phyloP scores from a whole-genome alignment of 495 filamentous ascomycete genomes.

The Neurospora sp. region DNA sequence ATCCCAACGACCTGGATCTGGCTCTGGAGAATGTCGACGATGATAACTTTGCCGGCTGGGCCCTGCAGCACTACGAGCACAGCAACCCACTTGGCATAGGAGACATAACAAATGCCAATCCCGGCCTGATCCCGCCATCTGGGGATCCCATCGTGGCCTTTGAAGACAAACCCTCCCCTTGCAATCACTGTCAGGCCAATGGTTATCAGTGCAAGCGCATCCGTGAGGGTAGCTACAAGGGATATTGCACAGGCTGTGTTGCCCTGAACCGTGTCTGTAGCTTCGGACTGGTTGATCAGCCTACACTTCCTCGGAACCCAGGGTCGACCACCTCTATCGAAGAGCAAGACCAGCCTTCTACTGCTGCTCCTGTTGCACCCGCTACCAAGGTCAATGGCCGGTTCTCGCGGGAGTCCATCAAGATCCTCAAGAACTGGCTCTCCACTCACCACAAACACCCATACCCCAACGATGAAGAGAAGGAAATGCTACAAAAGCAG shows the following conservation, averaged over 20 bases:
- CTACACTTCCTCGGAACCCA: conserved; percentile 1
- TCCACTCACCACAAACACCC: conserved; percentile 63
- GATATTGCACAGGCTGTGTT: conserved; percentile 68
- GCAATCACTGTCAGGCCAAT: conserved; percentile 59
- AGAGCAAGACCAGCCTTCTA: conserved; percentile 27
- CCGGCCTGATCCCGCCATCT: neutral
- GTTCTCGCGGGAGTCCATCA: conserved; percentile 63
- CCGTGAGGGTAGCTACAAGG: conserved; percentile 54
- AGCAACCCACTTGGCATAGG: conserved; percentile 15
- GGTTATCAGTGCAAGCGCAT: conserved; percentile 69
- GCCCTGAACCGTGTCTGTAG: conserved; percentile 67
- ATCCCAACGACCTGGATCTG: conserved; percentile 29
- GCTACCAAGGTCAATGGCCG: conserved; percentile 45
- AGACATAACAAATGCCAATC: neutral
- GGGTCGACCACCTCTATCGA: conserved; percentile 21
- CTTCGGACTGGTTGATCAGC: conserved; percentile 32
- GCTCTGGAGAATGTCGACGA: conserved; percentile 34
- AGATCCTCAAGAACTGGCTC: conserved; percentile 70
- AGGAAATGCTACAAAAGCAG: conserved; percentile 56
- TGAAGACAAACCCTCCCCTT: conserved; percentile 37
- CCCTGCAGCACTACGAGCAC: conserved; percentile 36
- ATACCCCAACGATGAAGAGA: conserved; percentile 74
- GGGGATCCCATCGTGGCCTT: conserved; percentile 9
- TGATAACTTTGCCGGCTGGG: conserved; percentile 42
- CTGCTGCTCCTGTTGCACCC: conserved; percentile 34